These are phyloP conservation scores for Coelastrella sp. DNA, from an alignment of 139 green algal species.

Conservation along the genomic window DNA sequence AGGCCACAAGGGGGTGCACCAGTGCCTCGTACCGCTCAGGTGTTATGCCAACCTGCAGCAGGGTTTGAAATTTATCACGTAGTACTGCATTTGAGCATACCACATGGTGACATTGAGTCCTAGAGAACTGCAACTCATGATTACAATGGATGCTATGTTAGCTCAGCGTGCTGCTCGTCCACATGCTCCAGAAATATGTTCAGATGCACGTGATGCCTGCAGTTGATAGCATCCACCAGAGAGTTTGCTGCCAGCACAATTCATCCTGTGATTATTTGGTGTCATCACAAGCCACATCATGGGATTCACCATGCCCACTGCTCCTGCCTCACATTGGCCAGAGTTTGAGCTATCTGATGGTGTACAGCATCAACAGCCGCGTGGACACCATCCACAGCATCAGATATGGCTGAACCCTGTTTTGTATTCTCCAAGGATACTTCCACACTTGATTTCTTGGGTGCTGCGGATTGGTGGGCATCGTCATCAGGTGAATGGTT, in stretches of 20 bases:
- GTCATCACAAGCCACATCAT: background rate
- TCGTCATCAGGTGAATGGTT: too few species aligned
- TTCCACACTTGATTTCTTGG: background rate
- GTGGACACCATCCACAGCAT: background rate
- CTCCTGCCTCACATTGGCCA: background rate
- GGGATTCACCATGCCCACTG: too few species aligned
- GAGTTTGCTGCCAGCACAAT: background rate
- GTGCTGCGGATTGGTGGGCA: background rate
- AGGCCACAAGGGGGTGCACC: background rate
- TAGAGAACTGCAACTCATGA: background rate
- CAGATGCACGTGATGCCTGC: too few species aligned
- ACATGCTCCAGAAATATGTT: background rate
- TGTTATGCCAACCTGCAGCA: slow-evolving; percentile 6
- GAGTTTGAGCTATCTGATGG: background rate
- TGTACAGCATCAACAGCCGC: background rate
- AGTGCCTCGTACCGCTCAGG: background rate
- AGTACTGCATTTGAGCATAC: background rate
- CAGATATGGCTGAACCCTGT: background rate
- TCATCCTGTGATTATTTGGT: background rate
- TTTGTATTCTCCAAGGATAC: background rate
- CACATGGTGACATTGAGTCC: background rate
- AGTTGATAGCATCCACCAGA: background rate
- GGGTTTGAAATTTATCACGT: background rate
- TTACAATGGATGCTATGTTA: background rate
- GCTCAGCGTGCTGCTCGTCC: background rate